These are phyloP conservation scores for Flaveria floridana DNA, from an alignment of 140 eudicot species.

Conservation along the genomic window DNA sequence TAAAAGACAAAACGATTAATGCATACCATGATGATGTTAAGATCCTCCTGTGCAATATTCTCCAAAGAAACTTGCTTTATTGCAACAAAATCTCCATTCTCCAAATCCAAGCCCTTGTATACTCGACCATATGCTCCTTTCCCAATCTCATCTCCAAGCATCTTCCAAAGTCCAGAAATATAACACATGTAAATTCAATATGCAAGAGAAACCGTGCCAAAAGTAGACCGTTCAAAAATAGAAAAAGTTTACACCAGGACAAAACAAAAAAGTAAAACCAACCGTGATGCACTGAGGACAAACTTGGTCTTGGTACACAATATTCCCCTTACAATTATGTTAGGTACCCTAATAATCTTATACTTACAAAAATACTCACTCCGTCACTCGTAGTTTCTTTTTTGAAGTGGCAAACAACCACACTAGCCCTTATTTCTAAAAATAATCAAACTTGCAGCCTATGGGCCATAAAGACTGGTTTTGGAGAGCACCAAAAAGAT, in stretches of 20 bases:
- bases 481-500: neutral
- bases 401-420: slow-evolving; percentile 1
- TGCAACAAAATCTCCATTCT: slow-evolving; percentile 93
- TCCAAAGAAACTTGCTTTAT: slow-evolving; percentile 87
- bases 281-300: neutral
- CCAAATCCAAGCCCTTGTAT: slow-evolving; percentile 90
- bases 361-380: slow-evolving; percentile 13
- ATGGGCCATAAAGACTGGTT: neutral
- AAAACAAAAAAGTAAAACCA: neutral
- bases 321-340: neutral
- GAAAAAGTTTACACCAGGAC: slow-evolving; percentile 11
- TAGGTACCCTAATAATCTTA: neutral
- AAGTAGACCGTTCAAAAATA: neutral
- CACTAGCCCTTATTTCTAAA: neutral
- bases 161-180: slow-evolving; percentile 42
- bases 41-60: slow-evolving; percentile 85
- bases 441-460: neutral
- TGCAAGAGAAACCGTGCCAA: slow-evolving; percentile 16
- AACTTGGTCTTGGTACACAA: slow-evolving; percentile 1
- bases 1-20: too few relatives aligned
- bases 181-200: slow-evolving; percentile 9
- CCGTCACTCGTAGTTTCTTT: neutral
- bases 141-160: slow-evolving; percentile 95
- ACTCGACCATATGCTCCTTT: slow-evolving; percentile 96
- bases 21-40: slow-evolving; percentile 78